These are phyloP conservation scores for Aristolochia californica DNA, from an alignment of 164 flowering plant species.

Conservation along the genomic window DNA sequence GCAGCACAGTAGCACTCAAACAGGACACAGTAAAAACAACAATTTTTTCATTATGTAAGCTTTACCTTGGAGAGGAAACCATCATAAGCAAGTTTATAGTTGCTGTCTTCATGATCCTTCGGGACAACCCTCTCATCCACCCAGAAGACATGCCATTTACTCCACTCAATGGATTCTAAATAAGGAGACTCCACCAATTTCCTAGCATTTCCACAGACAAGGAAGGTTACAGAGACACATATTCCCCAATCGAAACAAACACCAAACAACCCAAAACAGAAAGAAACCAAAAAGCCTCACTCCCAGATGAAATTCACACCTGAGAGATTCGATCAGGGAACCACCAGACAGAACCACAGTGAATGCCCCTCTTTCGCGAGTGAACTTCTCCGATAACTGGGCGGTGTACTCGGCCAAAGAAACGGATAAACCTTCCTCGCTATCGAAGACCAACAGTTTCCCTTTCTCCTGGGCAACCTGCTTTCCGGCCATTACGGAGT, in stretches of 20 bases:
- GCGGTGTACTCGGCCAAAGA: constrained; percentile 58
- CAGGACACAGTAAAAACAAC: too few relatives aligned
- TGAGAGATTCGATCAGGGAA: constrained; percentile 42
- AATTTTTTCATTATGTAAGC: too few relatives aligned
- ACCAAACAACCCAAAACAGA: too few relatives aligned
- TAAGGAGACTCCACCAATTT: constrained; percentile 58
- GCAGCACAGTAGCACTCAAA: too few relatives aligned
- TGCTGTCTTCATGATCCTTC: constrained; percentile 57
- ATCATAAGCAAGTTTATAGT: constrained; percentile 67
- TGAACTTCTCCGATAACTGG: constrained; percentile 41
- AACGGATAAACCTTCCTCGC: constrained; percentile 51
- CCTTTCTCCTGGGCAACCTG: constrained; percentile 8
- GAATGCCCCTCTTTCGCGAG: constrained; percentile 43
- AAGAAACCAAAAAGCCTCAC: not conserved
- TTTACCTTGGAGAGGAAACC: constrained; percentile 65
- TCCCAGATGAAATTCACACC: constrained; percentile 18
- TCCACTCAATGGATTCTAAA: constrained; percentile 52
- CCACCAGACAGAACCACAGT: constrained; percentile 77
- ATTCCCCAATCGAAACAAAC: not conserved
- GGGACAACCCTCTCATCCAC: constrained; percentile 82
- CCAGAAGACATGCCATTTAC: constrained; percentile 80
- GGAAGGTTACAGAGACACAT: not conserved
- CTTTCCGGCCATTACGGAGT: constrained; percentile 9
- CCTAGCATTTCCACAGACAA: constrained; percentile 26
- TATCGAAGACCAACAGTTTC: constrained; percentile 33